Conservation (phyloP, 495 filamentous ascomycete species). For the Aspergillus wentii region DNA sequence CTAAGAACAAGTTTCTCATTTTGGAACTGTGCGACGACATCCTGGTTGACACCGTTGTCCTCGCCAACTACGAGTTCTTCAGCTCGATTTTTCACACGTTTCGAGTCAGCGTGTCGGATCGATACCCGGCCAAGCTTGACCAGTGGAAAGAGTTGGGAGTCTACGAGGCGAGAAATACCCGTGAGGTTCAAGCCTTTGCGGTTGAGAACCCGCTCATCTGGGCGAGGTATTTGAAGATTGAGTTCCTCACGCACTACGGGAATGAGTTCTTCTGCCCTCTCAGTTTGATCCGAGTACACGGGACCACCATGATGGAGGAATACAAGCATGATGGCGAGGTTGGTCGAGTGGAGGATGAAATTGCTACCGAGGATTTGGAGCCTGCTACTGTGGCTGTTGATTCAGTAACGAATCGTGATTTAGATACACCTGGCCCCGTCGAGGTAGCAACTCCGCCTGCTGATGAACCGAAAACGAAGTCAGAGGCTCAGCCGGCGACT, state of each 20-base stretch:
- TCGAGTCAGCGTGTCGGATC: conserved; percentile 82
- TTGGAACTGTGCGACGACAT: conserved; percentile 91
- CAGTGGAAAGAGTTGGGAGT: conserved; percentile 88
- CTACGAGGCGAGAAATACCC: conserved; percentile 84
- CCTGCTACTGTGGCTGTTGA: conserved; percentile 35
- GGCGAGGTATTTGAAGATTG: conserved; percentile 86
- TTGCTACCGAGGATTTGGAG: conserved; percentile 30
- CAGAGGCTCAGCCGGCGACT: not conserved
- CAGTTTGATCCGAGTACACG: conserved; percentile 85
- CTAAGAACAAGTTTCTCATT: conserved; percentile 87
- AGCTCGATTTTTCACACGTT: conserved; percentile 92
- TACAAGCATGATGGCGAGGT: conserved; percentile 72
- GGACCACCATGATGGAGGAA: conserved; percentile 93
- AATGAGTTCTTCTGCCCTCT: conserved; percentile 95
- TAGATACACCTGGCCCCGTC: conserved; percentile 2
- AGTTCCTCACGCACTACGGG: conserved; percentile 90
- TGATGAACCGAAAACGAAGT: not conserved
- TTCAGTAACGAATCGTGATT: no score
- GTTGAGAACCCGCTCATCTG: conserved; percentile 92
- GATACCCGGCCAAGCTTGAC: conserved; percentile 86
- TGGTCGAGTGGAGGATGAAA: conserved; percentile 54
- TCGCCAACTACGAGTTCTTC: conserved; percentile 99
- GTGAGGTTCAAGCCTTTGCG: conserved; percentile 90
- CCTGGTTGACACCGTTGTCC: conserved; percentile 87
- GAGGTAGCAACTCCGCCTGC: not conserved